Evolutionary conservation across 2,329 filamentous ascomycete genomes (phyloP).

Genomic region (Fusarium tuaranense): DNA sequence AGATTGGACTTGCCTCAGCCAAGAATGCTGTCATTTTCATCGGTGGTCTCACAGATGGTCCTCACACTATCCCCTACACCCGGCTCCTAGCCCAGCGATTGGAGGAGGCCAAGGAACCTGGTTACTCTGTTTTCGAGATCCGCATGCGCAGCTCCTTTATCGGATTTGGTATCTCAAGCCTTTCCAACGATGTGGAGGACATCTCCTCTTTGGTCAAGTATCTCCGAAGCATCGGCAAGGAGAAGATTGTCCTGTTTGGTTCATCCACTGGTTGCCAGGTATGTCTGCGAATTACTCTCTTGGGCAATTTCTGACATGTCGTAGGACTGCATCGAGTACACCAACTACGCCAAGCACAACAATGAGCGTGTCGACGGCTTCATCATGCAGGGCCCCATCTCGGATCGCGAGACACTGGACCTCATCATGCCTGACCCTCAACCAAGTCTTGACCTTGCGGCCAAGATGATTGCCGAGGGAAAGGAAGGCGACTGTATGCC

Average conservation of each 20-base stretch:
- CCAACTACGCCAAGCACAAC: slow-evolving; percentile 54
- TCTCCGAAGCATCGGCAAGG: slow-evolving; percentile 61
- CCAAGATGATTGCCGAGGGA: slow-evolving; percentile 66
- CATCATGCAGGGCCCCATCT: slow-evolving; percentile 84
- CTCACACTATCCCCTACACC: slow-evolving; percentile 72
- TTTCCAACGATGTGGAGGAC: slow-evolving; percentile 66
- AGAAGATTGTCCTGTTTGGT: slow-evolving; percentile 67
- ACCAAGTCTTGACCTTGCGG: slow-evolving; percentile 60
- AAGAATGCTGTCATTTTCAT: slow-evolving; percentile 75
- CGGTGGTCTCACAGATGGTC: slow-evolving; percentile 77
- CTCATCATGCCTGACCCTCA: slow-evolving; percentile 60
- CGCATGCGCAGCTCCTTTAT: slow-evolving; percentile 66
- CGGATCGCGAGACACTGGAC: slow-evolving; percentile 76
- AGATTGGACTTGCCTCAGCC: slow-evolving; percentile 54
- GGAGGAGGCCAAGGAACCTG: slow-evolving; percentile 50
- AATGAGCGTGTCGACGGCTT: slow-evolving; percentile 75
- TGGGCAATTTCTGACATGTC: slow-evolving; percentile 1
- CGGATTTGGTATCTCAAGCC: slow-evolving; percentile 63
- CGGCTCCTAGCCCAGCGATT: slow-evolving; percentile 59
- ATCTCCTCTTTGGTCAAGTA: slow-evolving; percentile 65
- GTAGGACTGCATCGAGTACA: slow-evolving; percentile 69
- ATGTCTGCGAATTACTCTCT: slow-evolving; percentile 12
- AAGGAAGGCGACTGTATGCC: slow-evolving; percentile 67
- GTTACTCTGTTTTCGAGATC: slow-evolving; percentile 68
- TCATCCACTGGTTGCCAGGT: slow-evolving; percentile 71